These are phyloP conservation scores for Boletus smithii DNA, from an alignment of 1,284 basidiomycete species.

Conservation along the genomic window DNA sequence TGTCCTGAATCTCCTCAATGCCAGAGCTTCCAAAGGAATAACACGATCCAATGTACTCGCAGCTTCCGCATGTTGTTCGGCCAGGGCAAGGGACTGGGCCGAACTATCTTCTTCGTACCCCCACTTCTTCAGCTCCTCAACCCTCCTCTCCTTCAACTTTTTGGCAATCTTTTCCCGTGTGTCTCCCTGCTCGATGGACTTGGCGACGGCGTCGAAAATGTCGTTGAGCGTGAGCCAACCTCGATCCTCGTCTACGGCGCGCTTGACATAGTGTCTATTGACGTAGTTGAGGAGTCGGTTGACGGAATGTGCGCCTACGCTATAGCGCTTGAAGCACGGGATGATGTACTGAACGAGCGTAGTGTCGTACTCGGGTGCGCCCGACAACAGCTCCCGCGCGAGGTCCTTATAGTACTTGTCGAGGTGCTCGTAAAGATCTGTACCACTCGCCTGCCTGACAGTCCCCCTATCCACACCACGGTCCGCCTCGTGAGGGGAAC, in stretches of 20 bases:
- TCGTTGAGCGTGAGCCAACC: conserved; percentile 71
- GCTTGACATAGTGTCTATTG: conserved; percentile 74
- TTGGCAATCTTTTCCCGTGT: conserved; percentile 55
- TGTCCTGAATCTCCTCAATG: conserved; percentile 63
- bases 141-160: conserved; percentile 53
- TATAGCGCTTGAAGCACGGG: conserved; percentile 65
- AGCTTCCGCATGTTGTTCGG: conserved; percentile 69
- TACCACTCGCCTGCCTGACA: conserved; percentile 43
- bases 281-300: conserved; percentile 73
- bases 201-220: conserved; percentile 60
- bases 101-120: conserved; percentile 55
- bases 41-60: conserved; percentile 64
- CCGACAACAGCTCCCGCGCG: conserved; percentile 58
- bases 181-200: conserved; percentile 48
- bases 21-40: conserved; percentile 59
- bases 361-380: conserved; percentile 61
- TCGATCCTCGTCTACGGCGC: conserved; percentile 69
- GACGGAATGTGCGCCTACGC: conserved; percentile 59
- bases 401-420: conserved; percentile 62
- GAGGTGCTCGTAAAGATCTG: conserved; percentile 67
- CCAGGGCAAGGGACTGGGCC: conserved; percentile 46
- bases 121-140: conserved; percentile 66
- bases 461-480: conserved; percentile 22
- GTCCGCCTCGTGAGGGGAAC: conserved; percentile 16
- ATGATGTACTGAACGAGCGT: conserved; percentile 65